These are phyloP conservation scores for Phylloporus scabripes DNA, from an alignment of 768 basidiomycete species.

Conservation along the genomic window DNA sequence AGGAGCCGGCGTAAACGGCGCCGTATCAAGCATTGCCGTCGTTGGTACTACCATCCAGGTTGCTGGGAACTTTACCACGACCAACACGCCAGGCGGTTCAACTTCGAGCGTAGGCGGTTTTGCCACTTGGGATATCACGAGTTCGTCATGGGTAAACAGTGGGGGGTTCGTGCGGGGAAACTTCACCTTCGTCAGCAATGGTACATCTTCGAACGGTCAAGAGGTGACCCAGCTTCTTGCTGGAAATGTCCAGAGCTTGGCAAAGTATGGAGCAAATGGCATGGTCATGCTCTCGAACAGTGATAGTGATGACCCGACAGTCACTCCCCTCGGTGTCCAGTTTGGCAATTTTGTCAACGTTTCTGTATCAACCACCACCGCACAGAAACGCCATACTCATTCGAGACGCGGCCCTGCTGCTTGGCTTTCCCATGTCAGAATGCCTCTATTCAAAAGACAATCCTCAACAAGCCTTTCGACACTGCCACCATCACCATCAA, in stretches of 20 bases:
- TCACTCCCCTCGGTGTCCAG: conserved; percentile 58
- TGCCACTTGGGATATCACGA: conserved; percentile 65
- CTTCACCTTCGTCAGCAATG: conserved; percentile 65
- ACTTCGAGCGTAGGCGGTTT: conserved; percentile 51
- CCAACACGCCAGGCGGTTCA: conserved; percentile 34
- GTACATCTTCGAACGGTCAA: conserved; percentile 43
- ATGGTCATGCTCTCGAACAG: conserved; percentile 75
- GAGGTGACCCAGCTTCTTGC: conserved; percentile 55
- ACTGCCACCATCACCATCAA: conserved; percentile 51
- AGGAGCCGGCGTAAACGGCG: conserved; percentile 70
- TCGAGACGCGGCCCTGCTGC: conserved; percentile 30
- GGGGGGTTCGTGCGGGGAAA: conserved; percentile 71
- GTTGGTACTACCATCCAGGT: conserved; percentile 51
- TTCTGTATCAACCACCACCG: conserved; percentile 28
- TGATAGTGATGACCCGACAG: conserved; percentile 44
- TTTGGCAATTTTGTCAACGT: conserved; percentile 40
- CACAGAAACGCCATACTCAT: conserved; percentile 37
- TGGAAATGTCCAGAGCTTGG: conserved; percentile 54
- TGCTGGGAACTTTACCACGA: conserved; percentile 68
- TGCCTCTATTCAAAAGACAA: conserved; percentile 48
- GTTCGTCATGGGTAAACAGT: conserved; percentile 61
- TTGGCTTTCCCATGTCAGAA: conserved; percentile 48
- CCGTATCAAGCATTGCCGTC: conserved; percentile 57
- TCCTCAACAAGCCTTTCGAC: conserved; percentile 38
- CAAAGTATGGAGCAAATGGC: conserved; percentile 69